phyloP scores from a whole-genome alignment of 305 asterid species.

The Fraxinus sp. region DNA sequence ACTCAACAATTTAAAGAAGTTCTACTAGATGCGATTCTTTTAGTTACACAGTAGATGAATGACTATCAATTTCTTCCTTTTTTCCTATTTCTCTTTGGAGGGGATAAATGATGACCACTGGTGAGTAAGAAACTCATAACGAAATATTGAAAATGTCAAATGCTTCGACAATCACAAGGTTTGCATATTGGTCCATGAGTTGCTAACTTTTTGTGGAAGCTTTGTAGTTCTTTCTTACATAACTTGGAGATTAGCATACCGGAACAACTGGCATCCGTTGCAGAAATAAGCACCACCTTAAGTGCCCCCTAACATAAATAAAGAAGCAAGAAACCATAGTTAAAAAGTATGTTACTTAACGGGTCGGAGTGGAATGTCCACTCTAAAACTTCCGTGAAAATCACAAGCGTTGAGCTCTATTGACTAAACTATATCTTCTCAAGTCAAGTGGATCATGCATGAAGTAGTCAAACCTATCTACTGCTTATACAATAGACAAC shows the following conservation, averaged over 20 bases:
- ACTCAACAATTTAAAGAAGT: background rate
- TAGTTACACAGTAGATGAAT: background rate
- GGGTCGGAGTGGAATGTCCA: background rate
- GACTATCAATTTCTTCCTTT: background rate
- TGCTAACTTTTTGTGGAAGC: background rate
- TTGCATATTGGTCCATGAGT: background rate
- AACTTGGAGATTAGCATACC: background rate
- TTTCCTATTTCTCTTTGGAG: background rate
- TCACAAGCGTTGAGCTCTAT: background rate
- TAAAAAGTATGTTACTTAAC: background rate
- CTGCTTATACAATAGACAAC: background rate
- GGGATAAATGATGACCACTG: background rate
- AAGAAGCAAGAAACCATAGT: background rate
- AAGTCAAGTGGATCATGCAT: background rate
- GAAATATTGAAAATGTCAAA: background rate
- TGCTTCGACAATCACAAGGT: background rate
- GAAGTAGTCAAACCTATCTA: background rate
- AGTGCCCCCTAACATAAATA: background rate
- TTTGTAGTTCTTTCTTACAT: background rate
- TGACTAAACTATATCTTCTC: background rate
- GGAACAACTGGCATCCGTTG: background rate
- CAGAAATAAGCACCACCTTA: background rate
- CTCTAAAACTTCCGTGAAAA: background rate
- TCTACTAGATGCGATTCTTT: background rate
- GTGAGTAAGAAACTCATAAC: background rate